Evolutionary conservation across 2,329 filamentous ascomycete genomes (phyloP).

Genomic region (Claviceps paspali): DNA sequence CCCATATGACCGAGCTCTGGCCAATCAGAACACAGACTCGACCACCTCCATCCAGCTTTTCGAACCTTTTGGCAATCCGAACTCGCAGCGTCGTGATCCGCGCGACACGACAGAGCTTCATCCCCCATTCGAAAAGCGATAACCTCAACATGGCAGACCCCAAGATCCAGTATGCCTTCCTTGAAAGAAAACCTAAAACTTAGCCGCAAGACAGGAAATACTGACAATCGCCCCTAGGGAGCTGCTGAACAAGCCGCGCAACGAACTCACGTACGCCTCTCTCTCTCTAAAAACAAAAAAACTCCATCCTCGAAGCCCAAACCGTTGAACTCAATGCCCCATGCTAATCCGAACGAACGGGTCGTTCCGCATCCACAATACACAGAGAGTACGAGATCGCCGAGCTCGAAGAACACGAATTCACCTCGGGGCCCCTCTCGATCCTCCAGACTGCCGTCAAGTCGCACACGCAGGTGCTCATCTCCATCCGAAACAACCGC

Average conservation of each 20-base stretch:
- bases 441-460: slow-evolving; percentile 95
- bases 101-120: slow-evolving; percentile 4
- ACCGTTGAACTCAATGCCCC: too few relatives aligned
- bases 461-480: slow-evolving; percentile 87
- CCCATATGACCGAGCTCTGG: background rate
- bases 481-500: slow-evolving; percentile 95
- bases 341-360: background rate
- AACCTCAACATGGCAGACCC: slow-evolving; percentile 41
- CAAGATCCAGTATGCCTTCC: slow-evolving; percentile 64
- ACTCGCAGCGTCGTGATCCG: slow-evolving; percentile 21
- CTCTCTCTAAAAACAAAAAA: too few relatives aligned
- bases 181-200: too few relatives aligned
- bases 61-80: too few relatives aligned
- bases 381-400: slow-evolving; percentile 78
- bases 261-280: slow-evolving; percentile 70
- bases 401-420: slow-evolving; percentile 46
- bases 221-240: slow-evolving; percentile 45
- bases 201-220: too few relatives aligned
- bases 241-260: slow-evolving; percentile 74
- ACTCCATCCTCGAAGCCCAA: too few relatives aligned
- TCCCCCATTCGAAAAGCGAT: slow-evolving; percentile 7
- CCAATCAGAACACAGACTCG: slow-evolving; percentile 14
- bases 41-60: slow-evolving; percentile 18
- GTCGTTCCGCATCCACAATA: background rate
- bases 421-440: slow-evolving; percentile 46